Base-by-base conservation (phyloP, 1,284 basidiomycete species). In the Paramarasmius palmivorus region DNA sequence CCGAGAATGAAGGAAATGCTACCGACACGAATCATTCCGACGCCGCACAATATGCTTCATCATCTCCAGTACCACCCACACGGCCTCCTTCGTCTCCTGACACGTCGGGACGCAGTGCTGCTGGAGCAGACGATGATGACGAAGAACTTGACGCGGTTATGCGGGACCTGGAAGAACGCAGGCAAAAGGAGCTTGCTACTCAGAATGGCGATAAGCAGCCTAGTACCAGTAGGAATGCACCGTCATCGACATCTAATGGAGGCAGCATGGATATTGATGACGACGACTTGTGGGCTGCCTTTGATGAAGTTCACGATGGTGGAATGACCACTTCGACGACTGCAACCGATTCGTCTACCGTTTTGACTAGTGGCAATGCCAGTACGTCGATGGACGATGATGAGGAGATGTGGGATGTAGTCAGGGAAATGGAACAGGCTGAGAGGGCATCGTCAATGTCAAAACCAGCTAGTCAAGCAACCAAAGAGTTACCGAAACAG, bases 341-440 rank as follows among this genome's bases (percentile, higher is more conserved):
- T 5, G 46, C 52, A 17, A 50, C 45, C 20, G 50, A 49, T 0
- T 50, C 53, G 5, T 19, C 45, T 19, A 38, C 37, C 50, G 44
- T 48, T 3, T 44, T 56, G 40, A 41, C 22, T 14, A 36, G 40
- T 26, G 37, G 45, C 19, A 45, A 17, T 41, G 19, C 40, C 37
- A 25, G 20, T 17, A 19, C 35, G 4, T 12, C 52, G 39, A 9
- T 42, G 50, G 20, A 48, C 44, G 47, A 47, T 42, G 83, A 86
- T 49, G 80, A 85, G 40, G 82, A 86, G 4, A 82, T 90, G 79
- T 87, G 86, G 82, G 81, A 86, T 57, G 71, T 87, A 25, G 66
- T 87, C 50, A 70, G 79, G 46, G 85, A 90, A 63, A 74, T 83
- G 59, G 82, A 84, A 67, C 61, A 63, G 32, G 56, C 58, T 29